Base-by-base conservation (phyloP, 2,329 filamentous ascomycete genomes). In the Botrytis fragariae region DNA sequence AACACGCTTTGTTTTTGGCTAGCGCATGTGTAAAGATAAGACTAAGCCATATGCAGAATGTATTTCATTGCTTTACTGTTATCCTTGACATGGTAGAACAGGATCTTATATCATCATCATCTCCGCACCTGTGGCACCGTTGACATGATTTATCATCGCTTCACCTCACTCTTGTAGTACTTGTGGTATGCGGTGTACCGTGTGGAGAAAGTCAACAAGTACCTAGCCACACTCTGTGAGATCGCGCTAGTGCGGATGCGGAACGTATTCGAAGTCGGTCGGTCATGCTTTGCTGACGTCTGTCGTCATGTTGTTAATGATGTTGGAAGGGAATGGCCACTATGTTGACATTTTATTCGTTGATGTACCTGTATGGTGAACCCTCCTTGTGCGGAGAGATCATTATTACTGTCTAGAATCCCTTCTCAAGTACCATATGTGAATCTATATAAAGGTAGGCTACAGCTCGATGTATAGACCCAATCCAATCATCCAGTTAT, bases 1-100 rank as follows among this genome's bases (percentile, higher is more conserved):
- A 69, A 69, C 54, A 57, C 64, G 64, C 20, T 68, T 37, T 57
- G 35, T 16, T 42, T 57, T 57, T 29, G 67, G 37, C 39, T 59
- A 69, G 51, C 44, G 22, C 22, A 25, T 18, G 9, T 8, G 22
- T 42, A 16, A 22, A 8, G 12, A n/a, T 18, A 18, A 39, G 14
- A n/a, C 64, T 67, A 54, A 35, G 9, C 45, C 16, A 18, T 51
- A 67, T 51, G 29, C 32, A 12, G 63, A 39, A 67, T 9, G 32
- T 67, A 67, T 65, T 35, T 22, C 6, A 61, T 39, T 61, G 22
- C 22, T 39, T 22, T 22, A 39, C 22, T 16, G 35, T 39, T 18
- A 12, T n/a, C 32, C 35, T 61, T 60, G 32, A 32, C 57, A 25
- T 1, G 3, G 57, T 4, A 37, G 18, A 60, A 22, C 18, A 35